Percentiles rank a stretch among this genome's conserved stretches.
phyloP scores from a whole-genome alignment of 2,329 filamentous ascomycete species.

The Phoma herbarum region DNA sequence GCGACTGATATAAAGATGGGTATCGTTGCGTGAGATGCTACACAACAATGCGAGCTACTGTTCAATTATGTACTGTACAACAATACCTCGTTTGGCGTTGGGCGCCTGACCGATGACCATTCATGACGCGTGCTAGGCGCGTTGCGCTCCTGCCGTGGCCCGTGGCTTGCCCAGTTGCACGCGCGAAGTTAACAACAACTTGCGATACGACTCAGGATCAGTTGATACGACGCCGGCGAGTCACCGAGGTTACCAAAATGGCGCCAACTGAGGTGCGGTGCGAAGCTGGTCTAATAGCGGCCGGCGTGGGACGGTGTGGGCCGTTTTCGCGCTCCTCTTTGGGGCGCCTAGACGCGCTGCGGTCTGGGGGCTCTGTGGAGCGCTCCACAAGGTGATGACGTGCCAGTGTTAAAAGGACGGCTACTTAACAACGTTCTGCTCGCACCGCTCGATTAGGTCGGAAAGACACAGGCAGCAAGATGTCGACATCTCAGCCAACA shows the following conservation, averaged over 20 bases:
- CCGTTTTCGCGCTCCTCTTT: background rate
- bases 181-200: slow-evolving; percentile 7
- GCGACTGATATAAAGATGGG: slow-evolving; percentile 10
- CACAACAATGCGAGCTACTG: slow-evolving; percentile 5
- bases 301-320: slow-evolving; percentile 1
- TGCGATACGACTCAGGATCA: background rate
- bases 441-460: background rate
- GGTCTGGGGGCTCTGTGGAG: slow-evolving; percentile 15
- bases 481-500: slow-evolving; percentile 8
- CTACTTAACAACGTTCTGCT: slow-evolving; percentile 9
- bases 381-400: slow-evolving; percentile 20
- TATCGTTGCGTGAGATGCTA: slow-evolving; percentile 5
- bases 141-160: slow-evolving; percentile 7
- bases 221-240: background rate
- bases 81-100: slow-evolving; percentile 1
- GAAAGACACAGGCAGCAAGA: background rate
- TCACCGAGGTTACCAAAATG: background rate
- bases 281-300: slow-evolving; percentile 3
- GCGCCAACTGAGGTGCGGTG: slow-evolving; percentile 2
- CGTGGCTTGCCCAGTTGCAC: slow-evolving; percentile 1
- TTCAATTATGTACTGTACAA: slow-evolving; percentile 9
- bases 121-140: slow-evolving; percentile 11
- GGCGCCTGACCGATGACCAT: slow-evolving; percentile 20
- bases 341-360: slow-evolving; percentile 18
- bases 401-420: slow-evolving; percentile 1